phyloP scores from a whole-genome alignment of 176 grass and related monocot species.

The Oryza glaberrima region DNA sequence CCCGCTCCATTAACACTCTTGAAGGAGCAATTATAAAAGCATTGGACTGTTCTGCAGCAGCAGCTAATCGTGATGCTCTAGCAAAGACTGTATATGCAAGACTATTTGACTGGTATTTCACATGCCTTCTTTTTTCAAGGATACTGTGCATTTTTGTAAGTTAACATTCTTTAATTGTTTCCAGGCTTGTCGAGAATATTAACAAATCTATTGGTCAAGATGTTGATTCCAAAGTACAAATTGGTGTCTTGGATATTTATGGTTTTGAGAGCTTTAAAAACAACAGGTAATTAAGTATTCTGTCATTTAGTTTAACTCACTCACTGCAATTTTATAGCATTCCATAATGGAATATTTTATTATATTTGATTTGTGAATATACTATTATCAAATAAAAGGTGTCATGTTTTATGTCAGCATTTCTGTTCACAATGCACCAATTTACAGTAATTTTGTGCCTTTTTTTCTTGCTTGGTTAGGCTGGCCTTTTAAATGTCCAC shows the following conservation, averaged over 20 bases:
- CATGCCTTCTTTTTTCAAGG: constrained; percentile 23
- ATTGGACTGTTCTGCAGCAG: constrained; percentile 80
- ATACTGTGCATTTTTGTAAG: not conserved
- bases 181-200: constrained; percentile 97
- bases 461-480: not conserved
- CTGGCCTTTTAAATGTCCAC: not conserved
- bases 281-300: constrained; percentile 63
- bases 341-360: not conserved
- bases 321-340: constrained; percentile 9
- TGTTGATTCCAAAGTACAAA: constrained; percentile 86
- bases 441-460: constrained; percentile 5
- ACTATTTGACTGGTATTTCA: constrained; percentile 92
- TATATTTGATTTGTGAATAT: constrained; percentile 1
- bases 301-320: constrained; percentile 1
- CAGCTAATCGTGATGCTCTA: constrained; percentile 89
- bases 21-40: constrained; percentile 94
- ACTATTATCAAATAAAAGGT: not conserved
- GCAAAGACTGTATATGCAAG: constrained; percentile 96
- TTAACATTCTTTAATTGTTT: constrained; percentile 32
- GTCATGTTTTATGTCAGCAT: constrained; percentile 6
- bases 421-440: not conserved
- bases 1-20: constrained; percentile 84
- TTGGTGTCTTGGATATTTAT: constrained; percentile 98
- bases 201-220: constrained; percentile 99
- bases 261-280: constrained; percentile 98